These are phyloP conservation scores for Aspergillus aculeatus DNA, from an alignment of 2,329 filamentous ascomycete species.

Conservation along the genomic window DNA sequence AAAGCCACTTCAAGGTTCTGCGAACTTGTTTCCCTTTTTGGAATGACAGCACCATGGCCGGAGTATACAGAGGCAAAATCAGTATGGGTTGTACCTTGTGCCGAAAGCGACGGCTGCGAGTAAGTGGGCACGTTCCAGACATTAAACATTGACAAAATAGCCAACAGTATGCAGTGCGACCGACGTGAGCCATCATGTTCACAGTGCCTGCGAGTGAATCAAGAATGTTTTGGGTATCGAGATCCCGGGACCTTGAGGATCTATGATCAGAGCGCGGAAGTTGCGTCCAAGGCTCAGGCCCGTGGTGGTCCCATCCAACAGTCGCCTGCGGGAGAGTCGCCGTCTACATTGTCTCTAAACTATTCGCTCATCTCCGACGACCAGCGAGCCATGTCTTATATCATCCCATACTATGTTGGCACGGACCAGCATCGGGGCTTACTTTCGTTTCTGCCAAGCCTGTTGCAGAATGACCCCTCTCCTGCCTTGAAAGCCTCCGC, in stretches of 20 bases:
- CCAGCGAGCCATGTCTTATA: slow-evolving; percentile 10
- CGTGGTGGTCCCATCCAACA: background rate
- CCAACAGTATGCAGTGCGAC: slow-evolving; percentile 20
- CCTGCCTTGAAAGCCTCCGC: slow-evolving; percentile 5
- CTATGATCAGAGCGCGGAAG: slow-evolving; percentile 23
- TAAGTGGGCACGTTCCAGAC: background rate
- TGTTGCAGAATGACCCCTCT: slow-evolving; percentile 6
- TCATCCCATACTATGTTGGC: slow-evolving; percentile 7
- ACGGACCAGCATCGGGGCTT: slow-evolving; percentile 1
- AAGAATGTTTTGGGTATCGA: slow-evolving; percentile 23
- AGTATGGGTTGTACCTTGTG: slow-evolving; percentile 8
- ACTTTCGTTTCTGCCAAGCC: background rate
- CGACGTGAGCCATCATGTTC: slow-evolving; percentile 21
- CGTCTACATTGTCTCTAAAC: background rate
- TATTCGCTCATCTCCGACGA: background rate
- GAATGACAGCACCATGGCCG: slow-evolving; percentile 1
- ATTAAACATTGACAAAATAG: background rate
- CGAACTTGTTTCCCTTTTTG: background rate
- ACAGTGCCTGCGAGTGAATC: slow-evolving; percentile 19
- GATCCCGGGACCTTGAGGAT: slow-evolving; percentile 18
- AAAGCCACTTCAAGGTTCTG: background rate
- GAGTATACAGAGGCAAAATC: slow-evolving; percentile 10
- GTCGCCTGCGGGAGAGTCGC: background rate
- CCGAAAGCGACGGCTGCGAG: slow-evolving; percentile 11
- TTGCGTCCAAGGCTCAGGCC: slow-evolving; percentile 15